Evolutionary conservation across 805 yeast species (phyloP).

Genomic region (Clavispora santaluciae): DNA sequence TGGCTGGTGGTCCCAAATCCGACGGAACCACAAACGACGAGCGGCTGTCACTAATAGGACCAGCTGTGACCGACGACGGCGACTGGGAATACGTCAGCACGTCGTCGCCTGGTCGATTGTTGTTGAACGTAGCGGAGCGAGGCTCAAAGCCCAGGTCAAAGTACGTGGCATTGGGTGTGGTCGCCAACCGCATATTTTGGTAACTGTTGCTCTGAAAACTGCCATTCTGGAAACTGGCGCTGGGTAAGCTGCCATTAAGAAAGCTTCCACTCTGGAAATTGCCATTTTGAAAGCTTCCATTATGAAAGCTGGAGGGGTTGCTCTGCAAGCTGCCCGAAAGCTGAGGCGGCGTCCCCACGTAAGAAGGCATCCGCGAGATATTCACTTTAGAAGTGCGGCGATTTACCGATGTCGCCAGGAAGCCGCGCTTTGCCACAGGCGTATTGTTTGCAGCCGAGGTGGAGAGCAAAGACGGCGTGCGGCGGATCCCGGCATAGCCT

Average conservation of each 20-base stretch:
- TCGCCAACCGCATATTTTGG: not conserved
- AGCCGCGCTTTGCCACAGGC: slow-evolving; percentile 9
- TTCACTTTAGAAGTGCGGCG: slow-evolving; percentile 15
- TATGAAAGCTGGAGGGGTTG: slow-evolving; percentile 15
- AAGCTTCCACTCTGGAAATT: not conserved
- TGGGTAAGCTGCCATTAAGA: not conserved
- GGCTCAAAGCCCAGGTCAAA: not conserved
- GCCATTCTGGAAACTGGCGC: not conserved
- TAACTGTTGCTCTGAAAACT: slow-evolving; percentile 16
- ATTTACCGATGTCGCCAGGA: slow-evolving; percentile 15
- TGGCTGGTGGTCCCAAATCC: slow-evolving; percentile 2
- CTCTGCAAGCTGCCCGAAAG: slow-evolving; percentile 1
- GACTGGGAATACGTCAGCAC: not conserved
- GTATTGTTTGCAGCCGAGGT: slow-evolving; percentile 10
- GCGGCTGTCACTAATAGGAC: not conserved
- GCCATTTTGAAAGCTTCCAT: not conserved
- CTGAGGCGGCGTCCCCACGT: slow-evolving; percentile 2
- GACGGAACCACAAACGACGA: slow-evolving; percentile 12
- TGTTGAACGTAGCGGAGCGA: not conserved
- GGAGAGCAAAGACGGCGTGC: slow-evolving; percentile 14
- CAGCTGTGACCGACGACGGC: not conserved
- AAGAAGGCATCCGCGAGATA: slow-evolving; percentile 6
- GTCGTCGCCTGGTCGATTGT: not conserved
- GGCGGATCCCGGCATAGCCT: slow-evolving; percentile 14
- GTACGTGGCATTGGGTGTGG: not conserved